phyloP scores from a whole-genome alignment of 148 eudicot genomes.

The Silene uniflora region DNA sequence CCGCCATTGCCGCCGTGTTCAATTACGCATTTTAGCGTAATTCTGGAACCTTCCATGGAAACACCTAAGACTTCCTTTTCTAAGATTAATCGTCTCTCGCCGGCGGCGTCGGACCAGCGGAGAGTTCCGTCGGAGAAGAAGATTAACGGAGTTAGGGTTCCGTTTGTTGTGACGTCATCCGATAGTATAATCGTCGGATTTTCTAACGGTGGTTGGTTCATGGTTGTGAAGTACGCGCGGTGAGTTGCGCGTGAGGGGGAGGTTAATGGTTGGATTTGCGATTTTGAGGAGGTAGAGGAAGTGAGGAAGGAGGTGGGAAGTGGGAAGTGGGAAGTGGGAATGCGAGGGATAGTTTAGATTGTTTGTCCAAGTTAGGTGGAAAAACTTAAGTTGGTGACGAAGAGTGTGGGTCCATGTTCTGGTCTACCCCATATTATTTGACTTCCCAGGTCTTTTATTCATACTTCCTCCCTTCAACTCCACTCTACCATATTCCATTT shows the following conservation, averaged over 20 bases:
- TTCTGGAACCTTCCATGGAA: conserved; percentile 43
- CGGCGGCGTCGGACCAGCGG: conserved; percentile 48
- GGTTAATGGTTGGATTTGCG: not conserved
- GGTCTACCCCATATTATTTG: no score
- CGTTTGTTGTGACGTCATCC: conserved; percentile 44
- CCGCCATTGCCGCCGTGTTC: conserved; percentile 26
- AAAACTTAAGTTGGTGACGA: no score
- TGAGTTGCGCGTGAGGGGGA: not conserved
- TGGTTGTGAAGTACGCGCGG: not conserved
- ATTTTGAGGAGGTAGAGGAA: not conserved
- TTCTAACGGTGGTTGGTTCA: conserved; percentile 20
- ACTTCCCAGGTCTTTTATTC: no score
- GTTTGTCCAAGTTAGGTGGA: not conserved
- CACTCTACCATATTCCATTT: no score
- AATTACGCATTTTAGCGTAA: conserved; percentile 44
- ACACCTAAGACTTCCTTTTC: conserved; percentile 73
- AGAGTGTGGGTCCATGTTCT: no score
- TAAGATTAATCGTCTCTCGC: conserved; percentile 32
- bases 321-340: no score
- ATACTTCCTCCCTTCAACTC: no score
- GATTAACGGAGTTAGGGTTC: conserved; percentile 29
- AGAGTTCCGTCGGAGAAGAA: conserved; percentile 51
- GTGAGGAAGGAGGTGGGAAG: not conserved
- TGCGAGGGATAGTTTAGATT: not conserved
- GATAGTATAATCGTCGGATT: conserved; percentile 28